Base-by-base conservation (phyloP, 305 asterid species). In the Coffea humblotiana region DNA sequence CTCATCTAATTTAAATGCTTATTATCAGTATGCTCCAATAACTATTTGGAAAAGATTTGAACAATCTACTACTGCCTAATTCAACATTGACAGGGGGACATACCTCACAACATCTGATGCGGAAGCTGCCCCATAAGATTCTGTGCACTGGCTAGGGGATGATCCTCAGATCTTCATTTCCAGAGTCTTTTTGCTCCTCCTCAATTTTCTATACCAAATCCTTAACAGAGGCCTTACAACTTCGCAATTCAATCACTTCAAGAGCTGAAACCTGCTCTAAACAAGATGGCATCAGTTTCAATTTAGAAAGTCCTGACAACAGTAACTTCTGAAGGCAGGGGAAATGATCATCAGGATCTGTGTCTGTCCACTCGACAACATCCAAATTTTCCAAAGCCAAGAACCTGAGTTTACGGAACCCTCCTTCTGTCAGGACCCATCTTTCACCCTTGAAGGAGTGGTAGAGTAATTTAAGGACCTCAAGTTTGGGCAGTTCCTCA, bases 161-260 rank as follows among this genome's bases (percentile, higher is more conserved):
- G 32, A 32, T 32, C 32, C 2, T 32, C 32, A 32, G 32, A 32
- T 32, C 32, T 32, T 32, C 32, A 32, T 32, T 32, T 32, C 32
- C 32, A 32, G 2, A 32, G 32, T 32, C 32, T 1, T 32, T 32
- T 32, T 32, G 32, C 32, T 32, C 32, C 32, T 32, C 32, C 32
- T 32, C 32, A 32, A 32, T 32, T 32, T 32, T 32, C 32, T 32
- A 2, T 32, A 32, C 32, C 32, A 32, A 32, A 32, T 32, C 32
- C 32, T 32, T 32, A 32, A 32, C 32, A 32, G 51, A 48, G 80
- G 82, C 52, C 83, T 69, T 83, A n/a, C 66, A 54, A 23, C 18
- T 12, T 23, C 37, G 19, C 52, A 77, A 65, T 25, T 45, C 14
- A 45, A 79, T 74, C 76, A n/a, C 29, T 49, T 72, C 29, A 14